Evolutionary conservation across 805 yeast species (phyloP), one percentile per base, ranked within the genome.

Genomic region (Brettanomyces anomalus): DNA sequence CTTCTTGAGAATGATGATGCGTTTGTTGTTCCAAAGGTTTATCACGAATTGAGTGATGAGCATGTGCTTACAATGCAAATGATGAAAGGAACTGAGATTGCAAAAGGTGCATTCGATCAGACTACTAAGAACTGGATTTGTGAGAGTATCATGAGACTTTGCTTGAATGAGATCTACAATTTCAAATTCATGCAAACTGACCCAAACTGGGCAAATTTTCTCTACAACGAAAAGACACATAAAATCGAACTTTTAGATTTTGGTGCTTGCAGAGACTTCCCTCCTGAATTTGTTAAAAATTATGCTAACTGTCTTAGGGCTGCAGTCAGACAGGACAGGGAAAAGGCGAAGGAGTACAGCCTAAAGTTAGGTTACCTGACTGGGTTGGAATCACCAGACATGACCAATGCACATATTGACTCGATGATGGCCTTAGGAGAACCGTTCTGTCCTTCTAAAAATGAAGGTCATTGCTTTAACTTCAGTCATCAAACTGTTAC

Each of bases 151-250:
- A 84, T 93, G 96, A 74, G 86, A 49, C 69, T 93, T 35, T 88
- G 96, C 56, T 66, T 93, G 39, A 70, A 74, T 51, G 98, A 93
- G 64, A 85, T 93, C 60, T 85, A 88, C 13, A 67, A 76, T 52
- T 89, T 83, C 67, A 76, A 74, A 55, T 90, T 82, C 65, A 93
- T 93, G 98, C 98, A 93, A 65, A 90, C 97, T 1, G 98, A 93
- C 65, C 98, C 98, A 41, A 93, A 93, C 62, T 93, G 98, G 98
- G 97, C 98, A 37, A 93, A 93, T 61, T 93, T 93, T 65, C 65
- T 93, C 46, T 88, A 85, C 66, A 88, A 93, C 56, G 69, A 69
- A 30, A 52, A 66, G n/a, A 78, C 88, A 2, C 64, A 74, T 20
- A 79, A 82, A 60, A 77, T 93, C 44, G 97, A 90, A 61, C 68